Evolutionary conservation across 495 filamentous ascomycete species (phyloP).

Genomic region (Acidomyces sp.): DNA sequence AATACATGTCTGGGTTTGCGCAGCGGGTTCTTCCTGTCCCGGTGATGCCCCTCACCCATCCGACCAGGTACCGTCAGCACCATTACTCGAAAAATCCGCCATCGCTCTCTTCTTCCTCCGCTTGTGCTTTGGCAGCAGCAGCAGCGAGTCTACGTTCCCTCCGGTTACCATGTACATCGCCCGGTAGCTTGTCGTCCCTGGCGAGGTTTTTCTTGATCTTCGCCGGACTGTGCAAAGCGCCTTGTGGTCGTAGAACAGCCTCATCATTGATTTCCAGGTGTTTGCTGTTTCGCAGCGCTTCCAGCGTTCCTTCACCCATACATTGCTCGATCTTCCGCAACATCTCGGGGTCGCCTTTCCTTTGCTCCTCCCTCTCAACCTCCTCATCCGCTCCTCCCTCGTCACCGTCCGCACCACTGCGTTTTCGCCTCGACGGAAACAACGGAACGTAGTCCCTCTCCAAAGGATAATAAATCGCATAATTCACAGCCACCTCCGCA

Average conservation of each 20-base stretch:
- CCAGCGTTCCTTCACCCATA: constrained; percentile 51
- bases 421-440: constrained; percentile 42
- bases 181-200: neutral
- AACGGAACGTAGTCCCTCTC: constrained; percentile 67
- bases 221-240: too few species aligned
- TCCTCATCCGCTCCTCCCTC: constrained; percentile 17
- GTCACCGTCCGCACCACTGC: constrained; percentile 19
- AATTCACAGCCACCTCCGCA: constrained; percentile 68
- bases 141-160: neutral
- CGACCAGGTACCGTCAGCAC: too few species aligned
- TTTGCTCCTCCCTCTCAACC: constrained; percentile 3
- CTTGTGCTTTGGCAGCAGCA: constrained; percentile 3
- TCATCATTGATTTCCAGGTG: too few species aligned
- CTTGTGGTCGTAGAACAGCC: too few species aligned
- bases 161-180: neutral
- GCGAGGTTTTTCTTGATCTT: constrained; percentile 1
- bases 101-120: constrained; percentile 7
- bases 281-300: constrained; percentile 35
- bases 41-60: too few species aligned
- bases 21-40: too few species aligned
- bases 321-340: constrained; percentile 58
- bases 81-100: constrained; percentile 11
- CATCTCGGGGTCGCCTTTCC: constrained; percentile 42
- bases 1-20: too few species aligned
- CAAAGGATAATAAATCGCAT: constrained; percentile 71